Conservation (phyloP, 129 eudicot genomes). For the Centaurea solstitialis region DNA sequence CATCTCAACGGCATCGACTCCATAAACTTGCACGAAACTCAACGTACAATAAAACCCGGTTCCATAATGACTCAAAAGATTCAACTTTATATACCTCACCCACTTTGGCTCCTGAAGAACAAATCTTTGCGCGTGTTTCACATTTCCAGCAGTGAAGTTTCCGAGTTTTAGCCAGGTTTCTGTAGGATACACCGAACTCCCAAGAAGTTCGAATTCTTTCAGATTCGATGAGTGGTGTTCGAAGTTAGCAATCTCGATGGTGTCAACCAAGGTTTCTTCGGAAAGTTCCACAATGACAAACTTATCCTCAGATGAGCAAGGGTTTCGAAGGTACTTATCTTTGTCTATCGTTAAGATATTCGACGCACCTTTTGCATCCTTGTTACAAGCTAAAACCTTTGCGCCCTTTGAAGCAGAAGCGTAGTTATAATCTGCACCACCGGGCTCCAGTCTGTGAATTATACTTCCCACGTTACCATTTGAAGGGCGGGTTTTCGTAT, state of each 20-base stretch:
- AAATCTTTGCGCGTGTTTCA: conserved; percentile 80
- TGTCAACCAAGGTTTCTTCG: conserved; percentile 90
- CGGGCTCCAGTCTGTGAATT: conserved; percentile 86
- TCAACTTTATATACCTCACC: conserved; percentile 80
- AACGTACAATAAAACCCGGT: conserved; percentile 94
- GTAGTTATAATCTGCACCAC: conserved; percentile 89
- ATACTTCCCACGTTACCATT: conserved; percentile 63
- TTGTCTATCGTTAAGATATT: conserved; percentile 77
- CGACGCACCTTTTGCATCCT: conserved; percentile 96
- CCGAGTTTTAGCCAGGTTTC: conserved; percentile 91
- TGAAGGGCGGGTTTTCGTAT: conserved; percentile 47
- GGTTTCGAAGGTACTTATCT: conserved; percentile 93
- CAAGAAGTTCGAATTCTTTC: conserved; percentile 86
- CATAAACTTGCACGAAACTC: conserved; percentile 84
- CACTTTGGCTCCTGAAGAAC: conserved; percentile 87
- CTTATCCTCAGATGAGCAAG: conserved; percentile 91
- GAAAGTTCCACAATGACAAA: conserved; percentile 90
- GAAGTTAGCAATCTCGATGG: conserved; percentile 87
- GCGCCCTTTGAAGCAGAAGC: conserved; percentile 96
- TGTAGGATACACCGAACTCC: conserved; percentile 84
- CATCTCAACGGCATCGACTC: conserved; percentile 96
- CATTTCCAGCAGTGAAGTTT: conserved; percentile 88
- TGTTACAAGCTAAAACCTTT: conserved; percentile 82
- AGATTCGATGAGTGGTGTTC: conserved; percentile 91
- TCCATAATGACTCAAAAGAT: conserved; percentile 82